Evolutionary conservation across 306 rosid genomes (phyloP), one percentile per base, ranked within the genome.

Genomic region (Ochetophila trinervis): DNA sequence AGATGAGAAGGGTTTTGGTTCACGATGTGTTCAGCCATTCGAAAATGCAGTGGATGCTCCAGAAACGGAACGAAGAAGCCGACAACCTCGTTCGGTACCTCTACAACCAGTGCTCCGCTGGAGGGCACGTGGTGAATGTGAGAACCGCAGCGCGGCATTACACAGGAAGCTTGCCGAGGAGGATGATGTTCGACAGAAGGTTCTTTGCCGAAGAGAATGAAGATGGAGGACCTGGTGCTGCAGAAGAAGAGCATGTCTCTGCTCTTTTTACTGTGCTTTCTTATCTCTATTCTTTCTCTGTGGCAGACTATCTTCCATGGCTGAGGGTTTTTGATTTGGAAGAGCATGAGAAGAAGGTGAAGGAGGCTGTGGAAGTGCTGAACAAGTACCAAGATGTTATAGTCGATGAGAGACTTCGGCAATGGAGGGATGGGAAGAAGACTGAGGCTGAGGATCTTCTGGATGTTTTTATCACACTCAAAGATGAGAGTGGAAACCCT

Each of bases 301-400:
- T 76, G n/a, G 76, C 81, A 3, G 86, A 80, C 45, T 83, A 63
- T 63, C 6, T 80, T 19, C 76, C 86, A 17, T 83, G 71, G 21
- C n/a, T 86, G 68, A 75, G 60, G 14, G 6, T n/a, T 2, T 62
- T 83, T 36, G 88, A 78, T 37, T 36, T 83, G 16, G 80, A 69
- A 16, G 84, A 79, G 0, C 84, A 80, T 14, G 32, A 22, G 56
- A 70, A 9, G 1, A 16, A 2, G 3, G 49, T 76, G 53, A 68
- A 32, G n/a, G 35, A 57, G 5, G 77, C 81, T 13, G 9, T 80
- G 59, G 24, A 53, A 8, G 48, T 54, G 0, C 4, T 76, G 7
- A 53, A 57, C 3, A 65, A 71, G 40, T 71, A 76, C 30, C 73
- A 83, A 3, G 81, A 86, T 7, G 77, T 79, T 0, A 58, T 80